Conservation (phyloP, 805 yeast genomes). For the Candida sithepensis region DNA sequence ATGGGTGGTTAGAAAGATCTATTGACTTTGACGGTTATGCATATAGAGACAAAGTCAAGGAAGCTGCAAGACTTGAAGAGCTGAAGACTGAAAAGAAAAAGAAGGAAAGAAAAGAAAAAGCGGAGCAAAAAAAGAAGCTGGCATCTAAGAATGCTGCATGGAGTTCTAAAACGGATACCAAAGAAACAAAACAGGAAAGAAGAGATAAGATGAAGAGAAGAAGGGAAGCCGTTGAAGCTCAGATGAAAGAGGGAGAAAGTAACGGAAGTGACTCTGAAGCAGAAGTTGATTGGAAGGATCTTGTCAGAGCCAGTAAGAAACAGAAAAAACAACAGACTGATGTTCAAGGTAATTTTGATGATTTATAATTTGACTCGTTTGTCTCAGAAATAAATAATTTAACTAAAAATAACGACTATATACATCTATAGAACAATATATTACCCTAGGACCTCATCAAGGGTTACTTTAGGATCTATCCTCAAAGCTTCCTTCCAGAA, state of each 20-base stretch:
- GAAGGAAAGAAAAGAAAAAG: constrained; percentile 34
- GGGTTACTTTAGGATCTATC: constrained; percentile 32
- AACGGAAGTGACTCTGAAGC: constrained; percentile 39
- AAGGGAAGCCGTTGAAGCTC: constrained; percentile 63
- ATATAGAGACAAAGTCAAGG: constrained; percentile 64
- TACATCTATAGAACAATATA: neutral
- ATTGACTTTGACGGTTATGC: constrained; percentile 66
- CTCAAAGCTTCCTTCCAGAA: constrained; percentile 76
- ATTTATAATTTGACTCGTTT: constrained; percentile 29
- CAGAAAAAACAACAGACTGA: constrained; percentile 38
- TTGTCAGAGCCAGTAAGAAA: constrained; percentile 63
- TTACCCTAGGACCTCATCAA: constrained; percentile 35
- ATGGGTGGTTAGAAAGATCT: constrained; percentile 66
- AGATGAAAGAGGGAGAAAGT: constrained; percentile 38
- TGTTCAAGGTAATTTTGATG: constrained; percentile 62
- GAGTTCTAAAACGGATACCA: constrained; percentile 67
- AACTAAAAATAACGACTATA: neutral
- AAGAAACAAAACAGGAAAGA: constrained; percentile 59
- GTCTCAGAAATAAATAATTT: neutral
- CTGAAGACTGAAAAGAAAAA: constrained; percentile 43
- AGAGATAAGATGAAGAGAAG: constrained; percentile 65
- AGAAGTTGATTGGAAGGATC: constrained; percentile 83
- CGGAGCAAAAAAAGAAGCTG: constrained; percentile 41
- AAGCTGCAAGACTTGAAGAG: constrained; percentile 55
- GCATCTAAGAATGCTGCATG: constrained; percentile 65